phyloP scores from a whole-genome alignment of 169 alveolate species.

The Cryptosporidium bovis region DNA sequence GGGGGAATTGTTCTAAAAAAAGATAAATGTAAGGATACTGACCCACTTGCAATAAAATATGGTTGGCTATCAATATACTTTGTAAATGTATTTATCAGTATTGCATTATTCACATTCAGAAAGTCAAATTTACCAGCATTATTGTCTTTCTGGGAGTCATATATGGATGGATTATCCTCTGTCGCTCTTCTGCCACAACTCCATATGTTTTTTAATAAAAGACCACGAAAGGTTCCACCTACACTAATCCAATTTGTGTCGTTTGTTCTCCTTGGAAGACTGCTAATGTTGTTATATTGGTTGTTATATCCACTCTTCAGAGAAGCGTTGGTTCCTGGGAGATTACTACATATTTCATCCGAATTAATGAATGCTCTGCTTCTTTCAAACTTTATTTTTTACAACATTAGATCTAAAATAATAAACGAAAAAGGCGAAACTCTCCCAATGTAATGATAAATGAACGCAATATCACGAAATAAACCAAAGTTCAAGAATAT shows the following conservation, averaged over 20 bases:
- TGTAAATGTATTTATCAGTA: conserved; percentile 24
- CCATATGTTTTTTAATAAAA: conserved; percentile 78
- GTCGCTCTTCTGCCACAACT: conserved; percentile 80
- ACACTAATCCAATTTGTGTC: conserved; percentile 78
- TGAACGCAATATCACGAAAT: background rate
- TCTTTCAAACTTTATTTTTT: conserved; percentile 76
- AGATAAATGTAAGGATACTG: background rate
- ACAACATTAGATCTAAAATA: conserved; percentile 76
- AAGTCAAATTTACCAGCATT: conserved; percentile 49
- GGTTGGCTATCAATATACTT: conserved; percentile 32
- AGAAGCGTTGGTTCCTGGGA: conserved; percentile 70
- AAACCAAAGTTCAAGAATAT: no score
- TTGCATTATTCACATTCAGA: conserved; percentile 45
- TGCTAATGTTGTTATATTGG: conserved; percentile 78
- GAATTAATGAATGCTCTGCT: conserved; percentile 77
- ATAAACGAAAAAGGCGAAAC: conserved; percentile 69
- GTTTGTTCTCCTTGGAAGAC: conserved; percentile 77
- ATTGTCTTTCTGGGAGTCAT: conserved; percentile 79
- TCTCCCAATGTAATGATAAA: conserved; percentile 72
- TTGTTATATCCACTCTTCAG: conserved; percentile 73
- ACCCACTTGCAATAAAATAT: conserved; percentile 25
- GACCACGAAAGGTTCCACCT: conserved; percentile 78
- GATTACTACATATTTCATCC: conserved; percentile 77
- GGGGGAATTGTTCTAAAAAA: background rate
- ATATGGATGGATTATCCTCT: conserved; percentile 78